Percentiles rank a stretch among this genome's conserved stretches.
Conservation (phyloP, 164 flowering plant species). For the Umbellularia californica region DNA sequence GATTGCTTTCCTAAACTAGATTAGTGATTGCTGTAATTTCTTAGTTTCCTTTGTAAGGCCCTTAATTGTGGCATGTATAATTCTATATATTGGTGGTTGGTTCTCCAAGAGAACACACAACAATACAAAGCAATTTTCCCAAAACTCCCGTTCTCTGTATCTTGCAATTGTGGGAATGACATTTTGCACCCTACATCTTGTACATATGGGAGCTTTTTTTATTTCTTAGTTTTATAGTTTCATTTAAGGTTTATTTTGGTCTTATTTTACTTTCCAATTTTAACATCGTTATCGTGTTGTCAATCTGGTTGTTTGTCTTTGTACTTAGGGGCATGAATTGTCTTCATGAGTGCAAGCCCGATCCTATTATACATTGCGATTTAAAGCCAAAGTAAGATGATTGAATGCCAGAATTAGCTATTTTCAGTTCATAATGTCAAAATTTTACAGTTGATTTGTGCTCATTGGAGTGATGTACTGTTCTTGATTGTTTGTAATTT, state of each 20-base stretch:
- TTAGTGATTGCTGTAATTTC: no score
- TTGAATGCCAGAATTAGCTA: conserved; percentile 35
- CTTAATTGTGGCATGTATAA: no score
- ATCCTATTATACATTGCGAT: conserved; percentile 85
- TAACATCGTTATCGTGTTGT: background rate
- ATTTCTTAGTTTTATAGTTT: background rate
- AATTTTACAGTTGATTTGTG: conserved; percentile 8
- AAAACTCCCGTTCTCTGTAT: no score
- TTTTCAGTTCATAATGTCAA: conserved; percentile 11
- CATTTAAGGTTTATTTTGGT: background rate
- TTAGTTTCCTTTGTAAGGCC: no score
- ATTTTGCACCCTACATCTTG: background rate
- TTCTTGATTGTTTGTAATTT: conserved; percentile 71
- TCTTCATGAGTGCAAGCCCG: conserved; percentile 98
- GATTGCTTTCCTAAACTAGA: no score
- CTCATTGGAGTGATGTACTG: conserved; percentile 28
- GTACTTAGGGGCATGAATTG: conserved; percentile 90
- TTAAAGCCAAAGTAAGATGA: conserved; percentile 96
- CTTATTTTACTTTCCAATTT: background rate
- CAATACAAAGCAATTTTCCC: no score
- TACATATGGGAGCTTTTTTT: background rate
- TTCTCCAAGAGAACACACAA: no score
- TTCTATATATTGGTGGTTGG: no score
- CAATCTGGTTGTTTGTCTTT: conserved; percentile 4
- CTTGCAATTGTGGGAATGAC: no score